Conservation (phyloP, 768 basidiomycete species). For the Termitomyces sp. region DNA sequence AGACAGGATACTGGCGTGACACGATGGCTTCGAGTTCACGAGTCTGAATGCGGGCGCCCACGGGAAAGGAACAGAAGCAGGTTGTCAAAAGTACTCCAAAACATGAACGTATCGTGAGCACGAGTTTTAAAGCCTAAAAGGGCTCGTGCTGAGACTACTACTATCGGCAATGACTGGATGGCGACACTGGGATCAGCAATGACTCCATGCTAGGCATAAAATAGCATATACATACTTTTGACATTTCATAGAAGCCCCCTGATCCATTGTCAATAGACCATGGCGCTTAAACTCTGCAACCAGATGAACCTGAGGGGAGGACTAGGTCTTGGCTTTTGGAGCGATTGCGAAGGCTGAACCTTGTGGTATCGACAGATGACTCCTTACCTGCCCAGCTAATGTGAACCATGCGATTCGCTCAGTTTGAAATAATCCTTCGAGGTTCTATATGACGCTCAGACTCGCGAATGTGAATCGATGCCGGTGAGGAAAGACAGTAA, state of each 20-base stretch:
- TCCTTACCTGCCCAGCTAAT: neutral
- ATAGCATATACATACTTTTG: neutral
- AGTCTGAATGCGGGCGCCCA: neutral
- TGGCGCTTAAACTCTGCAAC: neutral
- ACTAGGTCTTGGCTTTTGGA: neutral
- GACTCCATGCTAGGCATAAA: neutral
- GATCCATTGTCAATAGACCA: neutral
- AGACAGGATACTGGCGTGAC: neutral
- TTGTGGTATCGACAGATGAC: neutral
- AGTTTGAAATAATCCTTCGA: neutral
- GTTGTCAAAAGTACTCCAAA: neutral
- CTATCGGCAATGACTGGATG: neutral
- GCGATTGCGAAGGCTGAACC: neutral
- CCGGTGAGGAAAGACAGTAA: neutral
- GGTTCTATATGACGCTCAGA: neutral
- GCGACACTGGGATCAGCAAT: neutral
- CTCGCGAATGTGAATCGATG: too few species aligned
- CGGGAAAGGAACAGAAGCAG: too few species aligned
- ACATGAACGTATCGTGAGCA: neutral
- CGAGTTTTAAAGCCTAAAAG: neutral
- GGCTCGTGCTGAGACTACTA: neutral
- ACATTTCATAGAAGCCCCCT: neutral
- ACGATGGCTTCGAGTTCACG: neutral
- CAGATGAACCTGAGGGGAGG: neutral
- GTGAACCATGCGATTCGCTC: neutral